phyloP scores from a whole-genome alignment of 495 filamentous ascomycete species.

The Hypoxylon lenormandii region DNA sequence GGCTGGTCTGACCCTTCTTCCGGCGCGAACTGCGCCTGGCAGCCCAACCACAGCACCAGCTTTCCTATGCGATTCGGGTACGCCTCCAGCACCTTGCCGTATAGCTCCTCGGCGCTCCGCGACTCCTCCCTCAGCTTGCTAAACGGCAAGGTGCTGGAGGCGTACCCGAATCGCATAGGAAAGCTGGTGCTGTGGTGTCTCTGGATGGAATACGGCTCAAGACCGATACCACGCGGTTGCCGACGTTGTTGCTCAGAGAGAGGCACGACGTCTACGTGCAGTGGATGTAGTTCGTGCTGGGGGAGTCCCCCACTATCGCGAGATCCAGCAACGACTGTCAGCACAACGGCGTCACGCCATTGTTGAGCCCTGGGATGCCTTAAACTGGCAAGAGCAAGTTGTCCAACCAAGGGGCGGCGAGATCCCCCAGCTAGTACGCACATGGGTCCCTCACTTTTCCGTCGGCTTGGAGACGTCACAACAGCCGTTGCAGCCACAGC shows the following conservation, averaged over 20 bases:
- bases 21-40: constrained; percentile 25
- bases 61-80: constrained; percentile 39
- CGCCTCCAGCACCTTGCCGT: constrained; percentile 27
- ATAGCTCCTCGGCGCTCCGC: constrained; percentile 31
- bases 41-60: constrained; percentile 40
- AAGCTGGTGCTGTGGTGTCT: constrained; percentile 49
- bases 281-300: constrained; percentile 52
- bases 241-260: constrained; percentile 70
- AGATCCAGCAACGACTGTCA: constrained; percentile 48
- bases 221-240: constrained; percentile 61
- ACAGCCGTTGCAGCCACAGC: constrained; percentile 25
- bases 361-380: constrained; percentile 50
- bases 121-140: constrained; percentile 66
- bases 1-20: too few species aligned
- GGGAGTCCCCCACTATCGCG: constrained; percentile 39
- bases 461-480: constrained; percentile 24
- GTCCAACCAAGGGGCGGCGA: constrained; percentile 41
- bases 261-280: constrained; percentile 58
- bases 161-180: constrained; percentile 36
- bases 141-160: constrained; percentile 52
- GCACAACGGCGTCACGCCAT: constrained; percentile 44
- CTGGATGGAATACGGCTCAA: constrained; percentile 59
- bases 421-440: constrained; percentile 48
- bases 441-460: constrained; percentile 52
- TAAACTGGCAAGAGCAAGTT: constrained; percentile 62